A percentile compares a stretch with the other conserved stretches of the same genome.
Conservation (phyloP, 768 basidiomycete genomes). For the Podaxis mareebaensis region DNA sequence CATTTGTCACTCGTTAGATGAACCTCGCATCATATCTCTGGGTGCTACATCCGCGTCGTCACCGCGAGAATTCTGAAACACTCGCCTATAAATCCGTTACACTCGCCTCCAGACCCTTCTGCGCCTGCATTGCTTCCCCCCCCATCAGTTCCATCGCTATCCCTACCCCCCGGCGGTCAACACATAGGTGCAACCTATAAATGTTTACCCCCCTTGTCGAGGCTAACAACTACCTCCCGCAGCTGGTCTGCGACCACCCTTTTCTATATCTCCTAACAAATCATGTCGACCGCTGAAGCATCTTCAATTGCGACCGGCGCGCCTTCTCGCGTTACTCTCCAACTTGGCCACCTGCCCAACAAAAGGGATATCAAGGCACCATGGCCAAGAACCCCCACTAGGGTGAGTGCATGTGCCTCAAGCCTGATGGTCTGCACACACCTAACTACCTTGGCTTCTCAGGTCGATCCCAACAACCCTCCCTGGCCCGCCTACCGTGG, state of each 20-base stretch:
- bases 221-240: not conserved
- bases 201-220: not conserved
- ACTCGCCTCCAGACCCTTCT: not conserved
- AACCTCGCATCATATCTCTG: slow-evolving; percentile 5
- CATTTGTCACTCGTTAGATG: not conserved
- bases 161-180: not conserved
- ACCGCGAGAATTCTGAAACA: slow-evolving; percentile 10
- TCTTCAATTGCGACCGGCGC: slow-evolving; percentile 29
- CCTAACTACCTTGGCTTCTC: not conserved
- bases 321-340: slow-evolving; percentile 66
- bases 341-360: slow-evolving; percentile 72
- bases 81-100: slow-evolving; percentile 1
- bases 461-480: slow-evolving; percentile 84
- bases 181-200: not conserved
- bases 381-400: slow-evolving; percentile 75
- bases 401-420: slow-evolving; percentile 39
- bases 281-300: slow-evolving; percentile 8
- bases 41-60: not conserved
- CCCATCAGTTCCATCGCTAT: not conserved
- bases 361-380: slow-evolving; percentile 72
- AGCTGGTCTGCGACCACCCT: slow-evolving; percentile 5
- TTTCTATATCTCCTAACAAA: not conserved
- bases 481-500: slow-evolving; percentile 83
- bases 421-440: not conserved
- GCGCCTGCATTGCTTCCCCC: not conserved